Percentiles rank a stretch among this genome's conserved stretches.
Evolutionary conservation across 345 rosid genomes (phyloP).

Genomic region (Euphorbia tirucalli): DNA sequence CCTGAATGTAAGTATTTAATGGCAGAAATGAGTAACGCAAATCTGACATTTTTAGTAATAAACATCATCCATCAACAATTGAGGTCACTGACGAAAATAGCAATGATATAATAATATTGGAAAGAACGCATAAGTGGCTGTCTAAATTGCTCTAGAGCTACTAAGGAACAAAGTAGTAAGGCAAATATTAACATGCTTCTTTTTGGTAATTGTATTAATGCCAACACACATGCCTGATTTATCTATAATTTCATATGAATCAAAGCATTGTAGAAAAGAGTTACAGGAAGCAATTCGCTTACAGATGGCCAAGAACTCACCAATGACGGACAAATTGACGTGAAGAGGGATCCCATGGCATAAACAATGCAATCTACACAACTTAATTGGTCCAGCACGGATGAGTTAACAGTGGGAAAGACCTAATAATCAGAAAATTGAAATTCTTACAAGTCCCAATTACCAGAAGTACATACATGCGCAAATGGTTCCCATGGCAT

Average conservation of each 20-base stretch:
- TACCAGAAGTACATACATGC: conserved; percentile 1
- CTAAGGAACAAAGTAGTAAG: neutral
- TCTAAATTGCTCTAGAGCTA: neutral
- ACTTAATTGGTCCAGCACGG: conserved; percentile 75
- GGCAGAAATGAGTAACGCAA: neutral
- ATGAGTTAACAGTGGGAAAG: conserved; percentile 69
- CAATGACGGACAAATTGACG: conserved; percentile 92
- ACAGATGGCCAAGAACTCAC: conserved; percentile 33
- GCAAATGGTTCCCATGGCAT: neutral
- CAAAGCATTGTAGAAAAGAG: neutral
- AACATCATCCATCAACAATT: neutral
- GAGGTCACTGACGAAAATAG: neutral
- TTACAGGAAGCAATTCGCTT: neutral
- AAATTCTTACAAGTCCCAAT: neutral
- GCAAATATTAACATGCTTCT: neutral
- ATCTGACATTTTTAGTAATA: neutral
- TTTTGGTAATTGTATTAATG: neutral
- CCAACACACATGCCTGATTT: neutral
- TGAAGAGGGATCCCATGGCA: conserved; percentile 97
- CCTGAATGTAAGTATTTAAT: conserved; percentile 38
- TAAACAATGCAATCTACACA: conserved; percentile 82
- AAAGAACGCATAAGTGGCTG: neutral
- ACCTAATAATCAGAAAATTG: conserved; percentile 44
- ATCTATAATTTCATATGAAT: neutral
- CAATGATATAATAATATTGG: neutral